A percentile compares a stretch with the other conserved stretches of the same genome.
phyloP scores from a whole-genome alignment of 495 filamentous ascomycete genomes.

The Lophiotrema nucula region DNA sequence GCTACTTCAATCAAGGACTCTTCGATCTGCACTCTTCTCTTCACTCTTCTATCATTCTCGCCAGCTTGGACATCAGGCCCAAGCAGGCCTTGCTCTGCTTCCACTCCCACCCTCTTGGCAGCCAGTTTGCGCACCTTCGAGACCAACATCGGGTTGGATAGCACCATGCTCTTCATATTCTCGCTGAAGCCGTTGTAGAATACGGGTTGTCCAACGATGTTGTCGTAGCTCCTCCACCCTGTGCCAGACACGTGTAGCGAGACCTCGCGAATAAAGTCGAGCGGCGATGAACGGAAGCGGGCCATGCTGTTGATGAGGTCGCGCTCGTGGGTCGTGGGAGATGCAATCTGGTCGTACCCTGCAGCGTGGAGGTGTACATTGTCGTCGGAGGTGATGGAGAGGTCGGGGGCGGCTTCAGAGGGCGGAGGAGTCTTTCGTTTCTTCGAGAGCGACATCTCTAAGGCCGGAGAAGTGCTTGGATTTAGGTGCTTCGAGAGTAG shows the following conservation, averaged over 20 bases:
- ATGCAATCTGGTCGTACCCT: constrained; percentile 66
- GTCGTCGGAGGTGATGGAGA: constrained; percentile 76
- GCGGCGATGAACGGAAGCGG: constrained; percentile 68
- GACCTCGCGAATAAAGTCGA: constrained; percentile 89
- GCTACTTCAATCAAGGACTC: constrained; percentile 70
- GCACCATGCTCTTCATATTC: constrained; percentile 73
- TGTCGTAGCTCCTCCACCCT: constrained; percentile 91
- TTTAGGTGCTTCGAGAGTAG: too few species aligned
- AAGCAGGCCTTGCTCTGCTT: constrained; percentile 73
- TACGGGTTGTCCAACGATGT: constrained; percentile 83
- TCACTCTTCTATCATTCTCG: constrained; percentile 46
- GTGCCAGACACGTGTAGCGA: constrained; percentile 84
- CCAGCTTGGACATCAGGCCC: constrained; percentile 38
- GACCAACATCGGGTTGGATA: constrained; percentile 73
- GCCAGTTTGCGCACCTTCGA: constrained; percentile 74
- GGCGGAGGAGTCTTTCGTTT: constrained; percentile 14
- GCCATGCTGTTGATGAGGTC: constrained; percentile 79
- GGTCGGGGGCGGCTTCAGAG: constrained; percentile 65
- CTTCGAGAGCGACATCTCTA: constrained; percentile 9
- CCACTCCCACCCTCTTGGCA: constrained; percentile 65
- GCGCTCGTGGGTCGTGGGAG: constrained; percentile 52
- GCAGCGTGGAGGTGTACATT: constrained; percentile 73
- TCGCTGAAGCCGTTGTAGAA: constrained; percentile 92
- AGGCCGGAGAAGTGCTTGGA: too few species aligned
- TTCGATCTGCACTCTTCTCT: constrained; percentile 60